A percentile compares a stretch with the other conserved stretches of the same genome.
Evolutionary conservation across 176 grass and related monocot species (phyloP).

Genomic region (Canna indica): DNA sequence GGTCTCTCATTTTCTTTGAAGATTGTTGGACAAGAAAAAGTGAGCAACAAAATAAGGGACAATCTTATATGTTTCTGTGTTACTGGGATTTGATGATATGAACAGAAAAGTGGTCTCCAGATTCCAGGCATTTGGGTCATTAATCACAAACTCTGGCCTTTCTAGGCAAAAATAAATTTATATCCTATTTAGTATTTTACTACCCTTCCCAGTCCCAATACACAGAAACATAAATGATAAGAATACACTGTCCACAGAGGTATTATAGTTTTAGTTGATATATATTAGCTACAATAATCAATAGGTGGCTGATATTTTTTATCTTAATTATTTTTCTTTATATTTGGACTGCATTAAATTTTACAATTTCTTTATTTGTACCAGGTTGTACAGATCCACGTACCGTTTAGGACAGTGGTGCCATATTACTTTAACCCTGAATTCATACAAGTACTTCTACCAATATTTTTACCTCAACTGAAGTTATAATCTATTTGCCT

Average conservation of each 20-base stretch:
- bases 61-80: background rate
- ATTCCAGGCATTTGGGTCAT: background rate
- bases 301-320: background rate
- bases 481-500: background rate
- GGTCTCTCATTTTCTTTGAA: background rate
- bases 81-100: background rate
- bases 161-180: background rate
- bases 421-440: no score
- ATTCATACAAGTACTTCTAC: no score
- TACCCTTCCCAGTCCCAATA: background rate
- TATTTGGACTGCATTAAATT: background rate
- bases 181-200: background rate
- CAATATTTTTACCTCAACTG: background rate
- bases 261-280: background rate
- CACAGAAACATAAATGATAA: background rate
- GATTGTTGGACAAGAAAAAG: background rate
- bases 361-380: no score
- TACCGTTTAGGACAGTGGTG: no score
- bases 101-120: background rate
- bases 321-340: background rate
- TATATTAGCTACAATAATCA: background rate
- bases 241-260: background rate
- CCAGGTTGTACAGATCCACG: no score
- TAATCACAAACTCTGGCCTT: background rate
- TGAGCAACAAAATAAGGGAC: background rate